Evolutionary conservation across 2,329 filamentous ascomycete species (phyloP).

Genomic region (Xylariaceae sp.): DNA sequence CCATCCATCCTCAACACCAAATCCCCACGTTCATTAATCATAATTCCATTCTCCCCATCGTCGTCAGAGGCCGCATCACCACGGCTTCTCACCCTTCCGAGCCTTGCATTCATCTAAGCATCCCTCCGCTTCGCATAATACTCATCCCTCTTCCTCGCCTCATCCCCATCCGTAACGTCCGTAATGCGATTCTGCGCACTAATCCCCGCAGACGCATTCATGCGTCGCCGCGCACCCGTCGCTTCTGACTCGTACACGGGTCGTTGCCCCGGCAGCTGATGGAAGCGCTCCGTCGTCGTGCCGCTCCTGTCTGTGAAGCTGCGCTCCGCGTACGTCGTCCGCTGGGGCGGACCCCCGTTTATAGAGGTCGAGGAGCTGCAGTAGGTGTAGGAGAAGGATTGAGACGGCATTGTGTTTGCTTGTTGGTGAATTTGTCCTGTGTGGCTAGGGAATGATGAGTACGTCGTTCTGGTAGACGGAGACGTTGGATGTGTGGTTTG

Average conservation of each 20-base stretch:
- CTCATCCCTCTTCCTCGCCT: conserved; percentile 13
- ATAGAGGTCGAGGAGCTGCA: conserved; percentile 14
- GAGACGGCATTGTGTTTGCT: conserved; percentile 3
- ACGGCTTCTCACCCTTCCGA: too few species aligned
- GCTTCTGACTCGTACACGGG: conserved; percentile 17
- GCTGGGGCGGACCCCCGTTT: conserved; percentile 14
- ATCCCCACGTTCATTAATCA: too few species aligned
- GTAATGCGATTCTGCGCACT: conserved; percentile 14
- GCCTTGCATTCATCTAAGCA: neutral
- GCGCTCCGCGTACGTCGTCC: conserved; percentile 16
- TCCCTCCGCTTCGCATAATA: conserved; percentile 11
- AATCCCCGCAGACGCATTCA: neutral
- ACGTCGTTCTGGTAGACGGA: neutral
- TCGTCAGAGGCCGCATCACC: neutral
- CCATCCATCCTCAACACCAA: too few species aligned
- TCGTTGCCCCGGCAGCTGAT: conserved; percentile 14
- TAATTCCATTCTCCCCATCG: too few species aligned
- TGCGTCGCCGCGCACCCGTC: neutral
- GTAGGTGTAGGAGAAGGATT: conserved; percentile 19
- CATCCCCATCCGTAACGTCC: conserved; percentile 15
- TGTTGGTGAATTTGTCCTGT: neutral
- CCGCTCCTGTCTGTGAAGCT: conserved; percentile 14
- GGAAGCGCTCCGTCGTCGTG: conserved; percentile 16
- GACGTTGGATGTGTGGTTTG: too few species aligned
- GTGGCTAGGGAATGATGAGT: neutral